Conservation (phyloP, 1,139 yeast species). For the Kazachstania sp. region DNA sequence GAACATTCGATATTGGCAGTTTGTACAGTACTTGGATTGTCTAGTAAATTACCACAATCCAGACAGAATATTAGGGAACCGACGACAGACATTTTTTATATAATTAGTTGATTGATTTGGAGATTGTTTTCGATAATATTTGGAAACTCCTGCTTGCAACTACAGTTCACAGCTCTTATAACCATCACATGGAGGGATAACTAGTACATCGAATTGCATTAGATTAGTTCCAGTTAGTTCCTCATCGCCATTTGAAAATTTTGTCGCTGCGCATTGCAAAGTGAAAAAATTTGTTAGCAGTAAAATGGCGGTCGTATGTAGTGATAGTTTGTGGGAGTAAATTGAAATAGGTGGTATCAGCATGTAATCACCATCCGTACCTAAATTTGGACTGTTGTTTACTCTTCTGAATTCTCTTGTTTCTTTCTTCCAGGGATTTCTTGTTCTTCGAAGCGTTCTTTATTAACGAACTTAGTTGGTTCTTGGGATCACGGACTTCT, state of each 20-base stretch:
- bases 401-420: constrained; percentile 20
- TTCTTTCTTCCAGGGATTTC: constrained; percentile 24
- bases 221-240: no score
- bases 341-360: background rate
- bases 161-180: no score
- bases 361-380: constrained; percentile 27
- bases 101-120: no score
- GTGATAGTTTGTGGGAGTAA: background rate
- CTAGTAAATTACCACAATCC: constrained; percentile 87
- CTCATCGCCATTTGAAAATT: background rate
- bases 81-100: constrained; percentile 92
- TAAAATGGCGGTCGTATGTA: background rate
- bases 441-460: constrained; percentile 30
- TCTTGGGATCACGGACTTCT: constrained; percentile 25
- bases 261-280: background rate
- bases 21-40: constrained; percentile 42
- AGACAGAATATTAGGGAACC: constrained; percentile 91
- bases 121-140: no score
- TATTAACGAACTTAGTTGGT: constrained; percentile 29
- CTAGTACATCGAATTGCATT: no score
- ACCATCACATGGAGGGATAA: no score
- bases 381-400: constrained; percentile 21
- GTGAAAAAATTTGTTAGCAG: background rate
- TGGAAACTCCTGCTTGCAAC: no score
- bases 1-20: constrained; percentile 50